A percentile compares a stretch with the other conserved stretches of the same genome.
Conservation (phyloP, 2,329 filamentous ascomycete species). For the Botrytis elliptica region DNA sequence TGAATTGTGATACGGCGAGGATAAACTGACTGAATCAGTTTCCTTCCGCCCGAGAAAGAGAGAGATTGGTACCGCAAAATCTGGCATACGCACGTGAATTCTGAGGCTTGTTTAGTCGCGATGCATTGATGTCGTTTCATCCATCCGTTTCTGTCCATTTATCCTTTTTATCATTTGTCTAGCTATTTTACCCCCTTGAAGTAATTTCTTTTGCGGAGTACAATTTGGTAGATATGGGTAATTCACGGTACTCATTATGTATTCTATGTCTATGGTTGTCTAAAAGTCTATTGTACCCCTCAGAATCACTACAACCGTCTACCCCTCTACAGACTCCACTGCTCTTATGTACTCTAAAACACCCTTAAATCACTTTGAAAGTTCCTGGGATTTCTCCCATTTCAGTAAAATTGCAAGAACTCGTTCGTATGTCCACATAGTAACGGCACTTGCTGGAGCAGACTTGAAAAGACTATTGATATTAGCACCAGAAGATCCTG, state of each 20-base stretch:
- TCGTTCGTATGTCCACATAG: constrained; percentile 75
- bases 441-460: constrained; percentile 75
- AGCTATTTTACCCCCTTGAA: not conserved
- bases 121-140: constrained; percentile 7
- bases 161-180: not conserved
- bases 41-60: constrained; percentile 9
- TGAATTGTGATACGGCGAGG: not conserved
- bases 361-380: not conserved
- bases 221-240: not conserved
- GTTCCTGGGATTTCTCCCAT: constrained; percentile 25
- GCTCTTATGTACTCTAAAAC: not conserved
- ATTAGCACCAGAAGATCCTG: not conserved
- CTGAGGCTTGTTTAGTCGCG: not conserved
- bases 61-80: not conserved
- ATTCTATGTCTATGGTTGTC: not conserved
- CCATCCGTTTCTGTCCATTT: not conserved
- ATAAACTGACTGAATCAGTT: not conserved
- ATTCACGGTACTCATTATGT: not conserved
- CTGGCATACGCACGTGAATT: not conserved
- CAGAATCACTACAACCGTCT: not conserved
- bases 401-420: constrained; percentile 44
- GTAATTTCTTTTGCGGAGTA: not conserved
- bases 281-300: not conserved
- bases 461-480: constrained; percentile 72
- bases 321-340: not conserved